Percentiles rank a stretch among this genome's conserved stretches.
These are phyloP conservation scores for Aspergillus novoparasiticus DNA, from an alignment of 2,329 filamentous ascomycete species.

Conservation along the genomic window DNA sequence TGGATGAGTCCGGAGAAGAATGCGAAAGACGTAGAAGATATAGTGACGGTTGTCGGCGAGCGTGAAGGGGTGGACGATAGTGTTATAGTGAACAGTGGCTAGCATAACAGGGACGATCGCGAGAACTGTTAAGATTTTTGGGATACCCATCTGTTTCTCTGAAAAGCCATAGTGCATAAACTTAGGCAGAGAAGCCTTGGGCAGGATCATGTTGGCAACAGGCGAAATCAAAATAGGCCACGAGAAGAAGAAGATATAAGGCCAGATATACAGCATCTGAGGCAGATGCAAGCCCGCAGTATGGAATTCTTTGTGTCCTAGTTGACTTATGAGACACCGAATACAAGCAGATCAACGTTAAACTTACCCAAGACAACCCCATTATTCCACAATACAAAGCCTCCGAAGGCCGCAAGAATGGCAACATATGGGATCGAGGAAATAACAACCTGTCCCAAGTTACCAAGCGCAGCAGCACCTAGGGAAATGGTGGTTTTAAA, in stretches of 20 bases:
- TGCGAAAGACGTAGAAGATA: slow-evolving; percentile 93
- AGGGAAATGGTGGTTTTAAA: slow-evolving; percentile 63
- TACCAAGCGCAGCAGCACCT: slow-evolving; percentile 56
- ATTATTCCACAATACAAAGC: slow-evolving; percentile 83
- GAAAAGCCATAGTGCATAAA: slow-evolving; percentile 38
- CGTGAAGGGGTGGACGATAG: slow-evolving; percentile 92
- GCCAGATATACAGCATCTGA: slow-evolving; percentile 95
- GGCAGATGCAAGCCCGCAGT: slow-evolving; percentile 83
- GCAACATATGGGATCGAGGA: slow-evolving; percentile 57
- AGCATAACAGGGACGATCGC: slow-evolving; percentile 47
- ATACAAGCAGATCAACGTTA: neutral
- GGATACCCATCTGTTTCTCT: slow-evolving; percentile 37
- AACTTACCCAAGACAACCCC: slow-evolving; percentile 81
- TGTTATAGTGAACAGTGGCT: slow-evolving; percentile 73
- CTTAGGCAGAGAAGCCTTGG: slow-evolving; percentile 34
- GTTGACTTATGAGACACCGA: neutral
- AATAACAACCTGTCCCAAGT: slow-evolving; percentile 42
- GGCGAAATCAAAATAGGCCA: slow-evolving; percentile 70
- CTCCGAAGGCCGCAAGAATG: slow-evolving; percentile 67
- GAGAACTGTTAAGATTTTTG: slow-evolving; percentile 41
- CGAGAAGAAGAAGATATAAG: slow-evolving; percentile 87
- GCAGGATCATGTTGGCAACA: slow-evolving; percentile 45
- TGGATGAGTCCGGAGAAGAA: slow-evolving; percentile 69
- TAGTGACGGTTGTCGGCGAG: slow-evolving; percentile 96
- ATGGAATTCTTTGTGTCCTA: slow-evolving; percentile 93